Evolutionary conservation across 2,329 filamentous ascomycete species (phyloP).

Genomic region (Cyphellophora europaea): DNA sequence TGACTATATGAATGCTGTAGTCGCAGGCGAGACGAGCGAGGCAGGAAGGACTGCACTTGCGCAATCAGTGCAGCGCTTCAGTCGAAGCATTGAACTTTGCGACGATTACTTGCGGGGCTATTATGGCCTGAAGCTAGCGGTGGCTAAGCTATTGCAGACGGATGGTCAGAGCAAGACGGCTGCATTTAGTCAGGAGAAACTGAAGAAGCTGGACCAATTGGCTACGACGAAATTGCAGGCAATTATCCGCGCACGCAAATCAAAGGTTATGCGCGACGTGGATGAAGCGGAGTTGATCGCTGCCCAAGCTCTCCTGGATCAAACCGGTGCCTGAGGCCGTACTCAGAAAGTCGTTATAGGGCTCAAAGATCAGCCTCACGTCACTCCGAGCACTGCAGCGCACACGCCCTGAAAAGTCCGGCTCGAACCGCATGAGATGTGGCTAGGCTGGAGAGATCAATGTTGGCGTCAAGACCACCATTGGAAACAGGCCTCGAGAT

Average conservation of each 20-base stretch:
- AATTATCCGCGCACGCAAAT: slow-evolving; percentile 26
- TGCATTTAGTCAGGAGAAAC: slow-evolving; percentile 10
- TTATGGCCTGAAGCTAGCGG: slow-evolving; percentile 66
- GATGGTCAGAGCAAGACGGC: slow-evolving; percentile 3
- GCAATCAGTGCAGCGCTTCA: slow-evolving; percentile 75
- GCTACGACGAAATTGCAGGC: slow-evolving; percentile 27
- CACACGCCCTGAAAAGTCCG: too few species aligned
- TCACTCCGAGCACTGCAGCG: too few species aligned
- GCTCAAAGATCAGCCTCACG: too few species aligned
- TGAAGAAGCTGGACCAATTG: slow-evolving; percentile 25
- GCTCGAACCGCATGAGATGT: too few species aligned
- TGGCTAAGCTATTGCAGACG: slow-evolving; percentile 14
- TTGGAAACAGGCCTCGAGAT: too few species aligned
- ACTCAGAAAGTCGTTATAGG: too few species aligned
- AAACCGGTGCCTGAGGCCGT: slow-evolving; percentile 11
- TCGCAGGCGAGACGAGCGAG: slow-evolving; percentile 1
- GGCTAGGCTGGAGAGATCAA: too few species aligned
- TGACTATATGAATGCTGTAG: slow-evolving; percentile 53
- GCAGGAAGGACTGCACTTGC: slow-evolving; percentile 42
- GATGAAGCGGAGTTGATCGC: slow-evolving; percentile 31
- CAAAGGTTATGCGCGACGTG: slow-evolving; percentile 22
- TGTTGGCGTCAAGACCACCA: too few species aligned
- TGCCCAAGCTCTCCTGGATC: slow-evolving; percentile 30
- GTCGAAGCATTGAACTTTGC: slow-evolving; percentile 84
- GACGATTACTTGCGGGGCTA: slow-evolving; percentile 87